Evolutionary conservation across 1,284 basidiomycete species (phyloP), one percentile per base, ranked within the genome.

Genomic region (Microbotryum violaceum): DNA sequence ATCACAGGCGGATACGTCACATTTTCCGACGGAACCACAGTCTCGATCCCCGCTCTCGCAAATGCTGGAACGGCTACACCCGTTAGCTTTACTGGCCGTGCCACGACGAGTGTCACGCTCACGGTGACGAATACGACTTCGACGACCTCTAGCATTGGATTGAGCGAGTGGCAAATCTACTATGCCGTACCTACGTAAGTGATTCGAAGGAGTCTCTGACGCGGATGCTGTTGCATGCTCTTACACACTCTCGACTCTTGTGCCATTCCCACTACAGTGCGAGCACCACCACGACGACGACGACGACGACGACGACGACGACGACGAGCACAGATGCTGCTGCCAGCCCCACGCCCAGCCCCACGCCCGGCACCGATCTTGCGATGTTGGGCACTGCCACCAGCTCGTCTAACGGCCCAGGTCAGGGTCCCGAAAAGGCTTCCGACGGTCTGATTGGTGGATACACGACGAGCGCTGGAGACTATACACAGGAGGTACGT

Each of bases 121-220:
- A 60, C 56, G 0, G 66, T 71, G 21, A 60, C 56, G 20, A 57
- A 54, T 20, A 64, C 62, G 31, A 27, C 50, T 20, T 4, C n/a
- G 0, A 27, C 55, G 2, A 66, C 57, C 6, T 14, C 23, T 6
- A 59, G 54, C 44, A 60, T 65, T 47, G 70, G 70, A 23, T 52
- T 71, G 27, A 54, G 64, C 31, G 70, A 71, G 51, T 60, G 69
- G 25, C 60, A 54, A 20, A 64, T 60, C 25, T 69, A 63, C 45
- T 21, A 21, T n/a, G 37, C 18, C 37, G 16, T 18, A 42, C 16
- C 37, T 9, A 42, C 14, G 37, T 42, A 2, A 42, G 37, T 42
- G 10, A 4, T 42, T 3, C 4, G 14, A 18, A 18, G 4, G 14
- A 42, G 16, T 42, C 6, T 18, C 37, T 18, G 37, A 42, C 14